Conservation (phyloP, 2,329 filamentous ascomycete species). For the Dactylonectria estremocensis region DNA sequence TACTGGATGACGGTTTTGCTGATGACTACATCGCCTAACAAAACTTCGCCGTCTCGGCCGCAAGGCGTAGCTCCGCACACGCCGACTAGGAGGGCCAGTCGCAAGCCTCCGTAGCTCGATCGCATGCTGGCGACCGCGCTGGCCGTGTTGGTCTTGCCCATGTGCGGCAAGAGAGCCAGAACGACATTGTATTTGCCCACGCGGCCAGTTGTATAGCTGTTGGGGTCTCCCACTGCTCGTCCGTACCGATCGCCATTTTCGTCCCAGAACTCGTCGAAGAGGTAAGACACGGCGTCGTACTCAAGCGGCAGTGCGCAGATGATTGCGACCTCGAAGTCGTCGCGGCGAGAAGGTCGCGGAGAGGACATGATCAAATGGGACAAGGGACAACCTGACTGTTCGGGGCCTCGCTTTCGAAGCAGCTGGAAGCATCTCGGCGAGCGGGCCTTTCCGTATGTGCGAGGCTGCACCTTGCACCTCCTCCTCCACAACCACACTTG, state of each 20-base stretch:
- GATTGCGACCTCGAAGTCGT: constrained; percentile 21
- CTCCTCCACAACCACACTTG: neutral
- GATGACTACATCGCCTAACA: constrained; percentile 53
- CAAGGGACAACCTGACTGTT: neutral
- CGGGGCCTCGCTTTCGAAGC: neutral
- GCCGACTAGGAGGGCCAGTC: constrained; percentile 45
- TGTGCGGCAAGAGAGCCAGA: constrained; percentile 43
- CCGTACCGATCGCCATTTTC: constrained; percentile 9
- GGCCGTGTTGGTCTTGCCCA: constrained; percentile 51
- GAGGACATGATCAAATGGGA: neutral
- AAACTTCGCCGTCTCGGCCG: constrained; percentile 34
- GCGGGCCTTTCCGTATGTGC: neutral
- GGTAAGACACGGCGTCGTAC: constrained; percentile 1
- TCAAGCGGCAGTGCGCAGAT: neutral
- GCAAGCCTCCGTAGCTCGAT: constrained; percentile 52
- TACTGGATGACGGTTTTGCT: constrained; percentile 50
- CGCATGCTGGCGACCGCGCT: constrained; percentile 46
- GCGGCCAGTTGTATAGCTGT: constrained; percentile 44
- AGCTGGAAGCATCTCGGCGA: neutral
- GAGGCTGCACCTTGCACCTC: neutral
- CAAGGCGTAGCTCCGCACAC: constrained; percentile 56
- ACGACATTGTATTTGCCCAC: constrained; percentile 49
- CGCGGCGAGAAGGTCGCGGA: neutral
- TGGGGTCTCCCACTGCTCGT: constrained; percentile 27
- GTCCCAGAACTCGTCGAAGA: constrained; percentile 22